These are phyloP conservation scores for Pestalotiopsis sp. DNA, from an alignment of 2,329 filamentous ascomycete genomes.

Conservation along the genomic window DNA sequence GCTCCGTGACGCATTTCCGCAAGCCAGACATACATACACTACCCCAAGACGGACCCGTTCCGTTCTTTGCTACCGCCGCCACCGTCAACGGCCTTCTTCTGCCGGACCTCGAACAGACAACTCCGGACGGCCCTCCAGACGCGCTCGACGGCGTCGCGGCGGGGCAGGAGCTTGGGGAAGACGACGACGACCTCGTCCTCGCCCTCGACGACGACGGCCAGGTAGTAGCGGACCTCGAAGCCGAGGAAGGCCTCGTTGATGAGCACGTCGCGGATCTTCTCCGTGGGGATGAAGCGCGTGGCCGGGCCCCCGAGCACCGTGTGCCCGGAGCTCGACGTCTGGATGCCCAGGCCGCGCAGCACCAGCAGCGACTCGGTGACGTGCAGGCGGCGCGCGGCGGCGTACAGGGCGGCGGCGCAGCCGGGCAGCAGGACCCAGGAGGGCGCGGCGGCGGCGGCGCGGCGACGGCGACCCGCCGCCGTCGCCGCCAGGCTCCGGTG, in stretches of 20 bases:
- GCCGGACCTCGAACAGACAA: constrained; percentile 71
- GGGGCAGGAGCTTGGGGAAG: constrained; percentile 80
- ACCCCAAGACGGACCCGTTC: background rate
- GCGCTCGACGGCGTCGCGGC: constrained; percentile 74
- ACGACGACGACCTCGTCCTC: constrained; percentile 92
- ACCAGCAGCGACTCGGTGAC: constrained; percentile 84
- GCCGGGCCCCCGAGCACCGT: constrained; percentile 45
- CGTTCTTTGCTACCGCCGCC: constrained; percentile 10
- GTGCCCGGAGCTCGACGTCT: constrained; percentile 73
- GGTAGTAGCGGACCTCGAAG: constrained; percentile 87
- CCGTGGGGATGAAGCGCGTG: constrained; percentile 78
- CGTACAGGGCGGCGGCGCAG: constrained; percentile 40
- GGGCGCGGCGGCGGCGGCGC: constrained; percentile 38
- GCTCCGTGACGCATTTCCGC: background rate
- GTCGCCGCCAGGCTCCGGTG: constrained; percentile 20
- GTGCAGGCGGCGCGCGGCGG: constrained; percentile 48
- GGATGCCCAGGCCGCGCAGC: constrained; percentile 85
- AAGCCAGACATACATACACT: background rate
- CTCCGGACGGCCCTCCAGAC: constrained; percentile 87
- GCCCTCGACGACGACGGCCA: constrained; percentile 86
- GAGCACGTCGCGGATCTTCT: constrained; percentile 88
- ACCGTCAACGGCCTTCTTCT: constrained; percentile 7
- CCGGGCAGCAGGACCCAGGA: constrained; percentile 40
- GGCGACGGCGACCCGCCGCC: constrained; percentile 29
- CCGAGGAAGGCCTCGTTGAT: constrained; percentile 94